Evolutionary conservation across 768 basidiomycete species (phyloP).

Genomic region (Calvatia gigantea): DNA sequence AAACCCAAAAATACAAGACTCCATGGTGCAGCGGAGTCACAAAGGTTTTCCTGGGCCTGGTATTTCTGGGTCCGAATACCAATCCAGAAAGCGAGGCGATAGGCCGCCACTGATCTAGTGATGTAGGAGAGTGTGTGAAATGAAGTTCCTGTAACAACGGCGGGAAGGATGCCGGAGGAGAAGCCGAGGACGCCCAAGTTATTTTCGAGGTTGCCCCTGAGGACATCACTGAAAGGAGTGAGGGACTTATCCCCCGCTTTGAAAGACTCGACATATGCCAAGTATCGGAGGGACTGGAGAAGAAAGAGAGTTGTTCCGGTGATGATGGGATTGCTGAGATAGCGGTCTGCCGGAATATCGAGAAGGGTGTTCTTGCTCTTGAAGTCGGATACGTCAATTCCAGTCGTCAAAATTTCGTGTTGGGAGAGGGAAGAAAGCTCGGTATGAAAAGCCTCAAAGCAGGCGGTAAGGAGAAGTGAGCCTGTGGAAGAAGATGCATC

Average conservation of each 20-base stretch:
- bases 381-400: slow-evolving; percentile 42
- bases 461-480: slow-evolving; percentile 42
- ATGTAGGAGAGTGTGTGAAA: slow-evolving; percentile 38
- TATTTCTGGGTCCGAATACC: slow-evolving; percentile 40
- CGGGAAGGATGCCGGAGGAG: slow-evolving; percentile 55
- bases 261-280: slow-evolving; percentile 31
- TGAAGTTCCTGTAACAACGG: slow-evolving; percentile 49
- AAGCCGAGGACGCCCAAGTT: slow-evolving; percentile 44
- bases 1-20: slow-evolving; percentile 35
- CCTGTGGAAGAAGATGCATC: slow-evolving; percentile 40
- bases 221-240: slow-evolving; percentile 23
- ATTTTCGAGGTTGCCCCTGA: slow-evolving; percentile 31
- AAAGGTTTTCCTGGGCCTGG: slow-evolving; percentile 14
- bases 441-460: slow-evolving; percentile 39
- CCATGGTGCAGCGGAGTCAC: slow-evolving; percentile 34
- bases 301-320: slow-evolving; percentile 44
- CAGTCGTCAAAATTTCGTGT: slow-evolving; percentile 26
- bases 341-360: slow-evolving; percentile 25
- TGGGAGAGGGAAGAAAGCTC: slow-evolving; percentile 41
- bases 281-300: slow-evolving; percentile 46
- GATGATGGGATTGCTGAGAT: slow-evolving; percentile 42
- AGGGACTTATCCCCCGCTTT: slow-evolving; percentile 5
- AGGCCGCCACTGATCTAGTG: slow-evolving; percentile 41
- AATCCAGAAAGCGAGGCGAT: slow-evolving; percentile 52
- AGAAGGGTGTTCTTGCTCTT: slow-evolving; percentile 33